A percentile compares a stretch with the other conserved stretches of the same genome.
Evolutionary conservation across 1,139 yeast genomes (phyloP).

Genomic region (Saccharomyces pastorianus): DNA sequence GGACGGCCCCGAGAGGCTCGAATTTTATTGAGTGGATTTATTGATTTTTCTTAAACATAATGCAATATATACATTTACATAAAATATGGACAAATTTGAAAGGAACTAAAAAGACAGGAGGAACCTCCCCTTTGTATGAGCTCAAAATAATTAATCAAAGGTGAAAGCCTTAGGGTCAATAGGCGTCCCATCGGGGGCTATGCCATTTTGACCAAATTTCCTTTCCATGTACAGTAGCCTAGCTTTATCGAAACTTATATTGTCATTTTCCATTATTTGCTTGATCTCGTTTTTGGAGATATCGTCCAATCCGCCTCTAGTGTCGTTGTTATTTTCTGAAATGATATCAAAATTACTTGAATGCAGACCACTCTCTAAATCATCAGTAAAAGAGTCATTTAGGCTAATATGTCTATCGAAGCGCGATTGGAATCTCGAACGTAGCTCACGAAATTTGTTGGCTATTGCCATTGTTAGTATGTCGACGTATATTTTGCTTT

Average conservation of each 20-base stretch:
- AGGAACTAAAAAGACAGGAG: neutral
- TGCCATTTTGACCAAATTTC: slow-evolving; percentile 44
- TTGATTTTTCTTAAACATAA: neutral
- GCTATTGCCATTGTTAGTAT: slow-evolving; percentile 7
- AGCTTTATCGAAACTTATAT: slow-evolving; percentile 62
- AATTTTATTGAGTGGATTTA: neutral
- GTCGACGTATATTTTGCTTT: neutral
- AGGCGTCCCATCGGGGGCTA: slow-evolving; percentile 47
- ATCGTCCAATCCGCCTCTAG: slow-evolving; percentile 54
- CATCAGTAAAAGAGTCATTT: slow-evolving; percentile 43
- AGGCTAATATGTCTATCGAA: slow-evolving; percentile 14
- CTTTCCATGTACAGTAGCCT: slow-evolving; percentile 44
- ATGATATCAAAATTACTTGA: slow-evolving; percentile 53
- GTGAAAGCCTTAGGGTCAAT: slow-evolving; percentile 44
- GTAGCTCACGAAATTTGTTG: slow-evolving; percentile 11
- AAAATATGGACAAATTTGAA: neutral
- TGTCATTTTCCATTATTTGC: slow-evolving; percentile 44
- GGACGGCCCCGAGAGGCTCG: neutral
- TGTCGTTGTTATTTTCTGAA: slow-evolving; percentile 44
- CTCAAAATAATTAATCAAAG: slow-evolving; percentile 5
- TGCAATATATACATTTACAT: neutral
- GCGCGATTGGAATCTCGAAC: slow-evolving; percentile 8
- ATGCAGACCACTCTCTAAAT: slow-evolving; percentile 56
- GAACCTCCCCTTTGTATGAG: neutral
- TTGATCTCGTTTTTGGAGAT: slow-evolving; percentile 45